A percentile compares a stretch with the other conserved stretches of the same genome.
Evolutionary conservation across 2,329 filamentous ascomycete species (phyloP).

Genomic region (Echinosphaeria canescens): DNA sequence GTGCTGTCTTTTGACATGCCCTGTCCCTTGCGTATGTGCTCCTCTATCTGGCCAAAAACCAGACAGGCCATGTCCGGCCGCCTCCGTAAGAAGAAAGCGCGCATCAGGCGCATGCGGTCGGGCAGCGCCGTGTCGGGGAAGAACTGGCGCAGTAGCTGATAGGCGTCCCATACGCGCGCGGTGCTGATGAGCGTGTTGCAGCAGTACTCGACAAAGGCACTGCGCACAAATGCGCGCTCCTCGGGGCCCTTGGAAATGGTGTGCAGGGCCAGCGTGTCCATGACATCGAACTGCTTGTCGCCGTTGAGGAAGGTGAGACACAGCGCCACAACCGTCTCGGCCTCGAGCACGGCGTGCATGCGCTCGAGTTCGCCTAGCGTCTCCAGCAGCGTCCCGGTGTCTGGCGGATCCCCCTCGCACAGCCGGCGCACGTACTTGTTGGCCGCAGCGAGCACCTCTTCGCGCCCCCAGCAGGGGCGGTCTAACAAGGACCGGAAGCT

Average conservation of each 20-base stretch:
- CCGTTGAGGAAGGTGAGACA: conserved; percentile 52
- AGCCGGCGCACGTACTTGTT: conserved; percentile 55
- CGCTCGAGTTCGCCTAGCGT: conserved; percentile 54
- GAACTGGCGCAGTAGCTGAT: conserved; percentile 42
- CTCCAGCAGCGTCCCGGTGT: conserved; percentile 50
- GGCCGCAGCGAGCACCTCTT: conserved; percentile 36
- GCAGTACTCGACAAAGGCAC: conserved; percentile 46
- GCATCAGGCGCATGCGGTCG: conserved; percentile 54
- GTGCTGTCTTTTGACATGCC: too few species aligned
- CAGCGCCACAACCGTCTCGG: conserved; percentile 54
- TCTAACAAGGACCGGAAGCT: too few species aligned
- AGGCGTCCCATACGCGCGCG: conserved; percentile 39
- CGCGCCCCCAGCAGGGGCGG: too few species aligned
- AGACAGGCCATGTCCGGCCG: conserved; percentile 70
- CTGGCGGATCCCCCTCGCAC: conserved; percentile 33
- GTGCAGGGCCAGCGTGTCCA: conserved; percentile 63
- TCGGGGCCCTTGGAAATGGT: conserved; percentile 45
- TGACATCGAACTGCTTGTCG: conserved; percentile 58
- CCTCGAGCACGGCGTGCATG: conserved; percentile 44
- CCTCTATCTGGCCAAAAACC: conserved; percentile 89
- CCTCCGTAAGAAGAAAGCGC: conserved; percentile 54
- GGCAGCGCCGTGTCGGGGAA: conserved; percentile 43
- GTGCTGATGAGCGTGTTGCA: conserved; percentile 38
- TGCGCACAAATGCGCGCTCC: conserved; percentile 45
- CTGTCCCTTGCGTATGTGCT: conserved; percentile 37